These are phyloP conservation scores for Podila clonocystis DNA, from an alignment of 192 early-diverging fungal species.

Conservation along the genomic window DNA sequence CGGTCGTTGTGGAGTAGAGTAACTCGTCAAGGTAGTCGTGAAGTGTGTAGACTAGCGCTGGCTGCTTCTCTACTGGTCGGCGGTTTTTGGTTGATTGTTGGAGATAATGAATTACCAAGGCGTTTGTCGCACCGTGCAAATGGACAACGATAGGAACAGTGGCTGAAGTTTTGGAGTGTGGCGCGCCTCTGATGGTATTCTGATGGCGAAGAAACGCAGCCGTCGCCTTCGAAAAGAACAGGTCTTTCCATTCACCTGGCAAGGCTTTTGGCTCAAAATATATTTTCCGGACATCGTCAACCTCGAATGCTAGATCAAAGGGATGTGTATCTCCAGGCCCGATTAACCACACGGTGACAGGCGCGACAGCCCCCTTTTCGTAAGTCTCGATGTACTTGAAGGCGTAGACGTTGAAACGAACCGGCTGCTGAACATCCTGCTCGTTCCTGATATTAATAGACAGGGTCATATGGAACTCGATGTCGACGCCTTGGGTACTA, in stretches of 20 bases:
- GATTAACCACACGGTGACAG: conserved; percentile 59
- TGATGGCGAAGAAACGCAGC: conserved; percentile 58
- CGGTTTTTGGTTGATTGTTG: conserved; percentile 35
- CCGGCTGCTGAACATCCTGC: conserved; percentile 19
- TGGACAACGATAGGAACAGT: conserved; percentile 59
- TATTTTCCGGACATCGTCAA: conserved; percentile 48
- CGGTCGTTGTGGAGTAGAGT: conserved; percentile 57
- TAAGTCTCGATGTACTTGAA: conserved; percentile 38
- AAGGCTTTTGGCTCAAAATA: conserved; percentile 57
- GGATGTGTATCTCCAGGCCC: conserved; percentile 56
- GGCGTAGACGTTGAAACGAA: conserved; percentile 51
- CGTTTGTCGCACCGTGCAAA: conserved; percentile 66
- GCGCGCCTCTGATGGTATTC: conserved; percentile 51
- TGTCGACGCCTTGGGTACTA: conserved; percentile 17
- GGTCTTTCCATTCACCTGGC: conserved; percentile 66
- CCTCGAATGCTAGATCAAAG: conserved; percentile 57
- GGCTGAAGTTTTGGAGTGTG: conserved; percentile 52
- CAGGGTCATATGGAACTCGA: conserved; percentile 31
- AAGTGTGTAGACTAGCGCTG: conserved; percentile 64
- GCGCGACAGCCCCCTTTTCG: conserved; percentile 15
- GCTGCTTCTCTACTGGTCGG: conserved; percentile 48
- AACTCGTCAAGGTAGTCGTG: conserved; percentile 69
- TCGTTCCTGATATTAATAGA: conserved; percentile 51
- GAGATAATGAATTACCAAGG: conserved; percentile 57
- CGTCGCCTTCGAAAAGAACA: conserved; percentile 63